phyloP scores from a whole-genome alignment of 2,329 filamentous ascomycete genomes.

The Rhinocladiella mackenziei region DNA sequence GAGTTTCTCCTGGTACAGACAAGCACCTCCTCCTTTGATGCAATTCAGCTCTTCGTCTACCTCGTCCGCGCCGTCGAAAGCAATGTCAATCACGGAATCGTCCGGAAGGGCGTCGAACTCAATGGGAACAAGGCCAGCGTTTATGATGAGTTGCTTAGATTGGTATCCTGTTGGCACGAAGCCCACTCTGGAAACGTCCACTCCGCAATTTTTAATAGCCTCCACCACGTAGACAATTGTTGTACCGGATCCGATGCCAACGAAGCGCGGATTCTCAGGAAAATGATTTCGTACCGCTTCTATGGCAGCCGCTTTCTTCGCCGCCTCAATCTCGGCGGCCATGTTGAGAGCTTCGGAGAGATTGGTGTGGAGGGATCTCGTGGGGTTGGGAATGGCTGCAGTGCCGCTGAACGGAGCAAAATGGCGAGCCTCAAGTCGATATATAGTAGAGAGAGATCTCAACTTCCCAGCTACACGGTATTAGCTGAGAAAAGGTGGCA shows the following conservation, averaged over 20 bases:
- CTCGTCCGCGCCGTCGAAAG: slow-evolving; percentile 95
- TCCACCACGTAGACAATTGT: slow-evolving; percentile 66
- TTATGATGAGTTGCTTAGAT: slow-evolving; percentile 78
- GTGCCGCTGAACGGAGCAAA: not conserved
- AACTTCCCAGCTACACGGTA: slow-evolving; percentile 5
- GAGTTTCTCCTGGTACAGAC: slow-evolving; percentile 95
- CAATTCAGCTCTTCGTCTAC: slow-evolving; percentile 92
- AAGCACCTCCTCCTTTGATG: slow-evolving; percentile 97
- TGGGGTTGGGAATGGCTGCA: not conserved
- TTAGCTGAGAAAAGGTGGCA: slow-evolving; percentile 9
- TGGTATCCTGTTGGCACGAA: slow-evolving; percentile 93
- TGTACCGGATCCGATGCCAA: slow-evolving; percentile 62
- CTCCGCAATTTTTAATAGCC: slow-evolving; percentile 52
- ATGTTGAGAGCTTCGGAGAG: not conserved
- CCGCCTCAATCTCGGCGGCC: slow-evolving; percentile 47
- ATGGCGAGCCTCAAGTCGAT: not conserved
- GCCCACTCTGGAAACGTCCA: slow-evolving; percentile 57
- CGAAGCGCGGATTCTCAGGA: slow-evolving; percentile 52
- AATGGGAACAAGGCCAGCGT: slow-evolving; percentile 70
- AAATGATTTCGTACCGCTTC: slow-evolving; percentile 48
- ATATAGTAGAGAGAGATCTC: not conserved
- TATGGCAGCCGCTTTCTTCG: slow-evolving; percentile 35
- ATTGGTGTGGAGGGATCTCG: slow-evolving; percentile 5
- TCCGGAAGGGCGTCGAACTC: slow-evolving; percentile 71
- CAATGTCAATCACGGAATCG: slow-evolving; percentile 69